phyloP scores from a whole-genome alignment of 352 stramenopile genomes.

The Pythium vanterpoolii region DNA sequence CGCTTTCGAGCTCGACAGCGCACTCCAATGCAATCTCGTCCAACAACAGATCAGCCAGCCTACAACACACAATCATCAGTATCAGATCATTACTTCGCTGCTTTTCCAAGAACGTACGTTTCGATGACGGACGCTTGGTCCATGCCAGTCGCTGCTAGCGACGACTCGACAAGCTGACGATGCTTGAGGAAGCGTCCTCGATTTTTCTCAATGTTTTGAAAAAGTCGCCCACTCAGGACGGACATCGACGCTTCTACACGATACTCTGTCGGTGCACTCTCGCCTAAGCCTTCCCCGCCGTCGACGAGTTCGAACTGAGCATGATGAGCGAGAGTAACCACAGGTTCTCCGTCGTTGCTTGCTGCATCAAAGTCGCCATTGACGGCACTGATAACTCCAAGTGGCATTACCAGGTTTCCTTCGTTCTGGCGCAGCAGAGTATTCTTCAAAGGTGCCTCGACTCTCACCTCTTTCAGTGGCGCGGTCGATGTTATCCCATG shows the following conservation, averaged over 20 bases:
- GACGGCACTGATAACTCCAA: not conserved
- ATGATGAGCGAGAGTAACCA: not conserved
- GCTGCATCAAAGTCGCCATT: not conserved
- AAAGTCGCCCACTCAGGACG: slow-evolving; percentile 1
- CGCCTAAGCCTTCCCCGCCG: not conserved
- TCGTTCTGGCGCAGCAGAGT: not conserved
- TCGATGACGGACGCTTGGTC: slow-evolving; percentile 56
- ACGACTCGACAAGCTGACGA: slow-evolving; percentile 50
- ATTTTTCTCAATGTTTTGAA: slow-evolving; percentile 43
- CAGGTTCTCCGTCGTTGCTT: not conserved
- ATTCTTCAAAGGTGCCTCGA: not conserved
- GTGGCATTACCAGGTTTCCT: not conserved
- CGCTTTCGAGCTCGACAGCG: slow-evolving; percentile 34
- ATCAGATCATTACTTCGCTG: too few species aligned
- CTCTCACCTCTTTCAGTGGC: not conserved
- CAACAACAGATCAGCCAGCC: slow-evolving; percentile 42
- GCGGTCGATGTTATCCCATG: not conserved
- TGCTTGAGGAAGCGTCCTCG: slow-evolving; percentile 49
- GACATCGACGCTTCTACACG: slow-evolving; percentile 1
- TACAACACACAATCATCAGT: slow-evolving; percentile 9
- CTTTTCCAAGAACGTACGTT: slow-evolving; percentile 60
- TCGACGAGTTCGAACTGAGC: not conserved
- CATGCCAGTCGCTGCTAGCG: slow-evolving; percentile 52
- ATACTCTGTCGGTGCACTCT: not conserved
- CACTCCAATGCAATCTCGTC: slow-evolving; percentile 40